phyloP scores from a whole-genome alignment of 441 rosid species.

The Syzygium syzygioides region DNA sequence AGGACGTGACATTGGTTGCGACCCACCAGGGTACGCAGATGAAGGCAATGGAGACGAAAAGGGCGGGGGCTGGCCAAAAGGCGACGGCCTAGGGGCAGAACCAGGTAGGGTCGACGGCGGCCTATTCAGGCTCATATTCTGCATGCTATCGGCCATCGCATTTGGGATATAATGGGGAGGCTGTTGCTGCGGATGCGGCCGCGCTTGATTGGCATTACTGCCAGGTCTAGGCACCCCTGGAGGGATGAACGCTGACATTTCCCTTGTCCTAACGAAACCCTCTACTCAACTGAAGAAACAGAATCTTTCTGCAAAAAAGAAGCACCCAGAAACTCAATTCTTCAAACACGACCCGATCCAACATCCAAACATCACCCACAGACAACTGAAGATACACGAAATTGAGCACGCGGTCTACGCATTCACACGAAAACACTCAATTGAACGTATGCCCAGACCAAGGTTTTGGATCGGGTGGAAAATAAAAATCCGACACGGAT shows the following conservation, averaged over 20 bases:
- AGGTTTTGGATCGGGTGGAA: not conserved
- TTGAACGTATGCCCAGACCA: not conserved
- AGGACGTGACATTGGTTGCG: slow-evolving; percentile 38
- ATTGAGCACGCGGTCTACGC: not conserved
- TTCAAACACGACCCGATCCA: not conserved
- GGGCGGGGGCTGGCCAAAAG: slow-evolving; percentile 60
- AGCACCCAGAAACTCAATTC: not conserved
- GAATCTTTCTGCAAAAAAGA: not conserved
- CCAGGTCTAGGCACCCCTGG: slow-evolving; percentile 74
- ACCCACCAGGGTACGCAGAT: slow-evolving; percentile 5
- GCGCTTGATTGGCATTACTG: slow-evolving; percentile 28
- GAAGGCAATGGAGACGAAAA: slow-evolving; percentile 46
- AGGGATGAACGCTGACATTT: slow-evolving; percentile 81
- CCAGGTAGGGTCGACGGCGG: slow-evolving; percentile 29
- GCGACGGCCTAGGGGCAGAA: slow-evolving; percentile 53
- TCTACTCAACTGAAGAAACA: not conserved
- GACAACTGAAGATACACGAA: not conserved
- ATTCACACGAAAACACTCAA: not conserved
- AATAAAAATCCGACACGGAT: not conserved
- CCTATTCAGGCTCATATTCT: slow-evolving; percentile 58
- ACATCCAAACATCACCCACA: not conserved
- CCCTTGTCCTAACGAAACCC: slow-evolving; percentile 7
- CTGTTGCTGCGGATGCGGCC: slow-evolving; percentile 28
- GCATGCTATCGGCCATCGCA: slow-evolving; percentile 50
- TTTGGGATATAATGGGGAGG: slow-evolving; percentile 24